Evolutionary conservation across 1,284 basidiomycete species (phyloP).

Genomic region (Apiotrichum laibachii): DNA sequence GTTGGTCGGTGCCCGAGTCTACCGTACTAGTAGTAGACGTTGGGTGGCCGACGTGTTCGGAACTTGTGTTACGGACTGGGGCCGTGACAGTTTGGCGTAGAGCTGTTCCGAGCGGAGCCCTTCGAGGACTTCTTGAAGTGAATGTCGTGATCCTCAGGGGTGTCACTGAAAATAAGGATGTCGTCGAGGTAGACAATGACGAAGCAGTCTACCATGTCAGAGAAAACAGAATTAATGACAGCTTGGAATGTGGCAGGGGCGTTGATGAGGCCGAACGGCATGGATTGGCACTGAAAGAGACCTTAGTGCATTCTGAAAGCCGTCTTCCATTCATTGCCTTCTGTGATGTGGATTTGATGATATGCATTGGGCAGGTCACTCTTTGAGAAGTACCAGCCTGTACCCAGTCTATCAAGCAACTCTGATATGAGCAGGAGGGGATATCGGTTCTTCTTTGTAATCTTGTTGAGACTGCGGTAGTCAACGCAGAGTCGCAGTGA

Average conservation of each 20-base stretch:
- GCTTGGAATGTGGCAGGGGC: constrained; percentile 50
- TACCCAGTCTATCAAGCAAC: constrained; percentile 37
- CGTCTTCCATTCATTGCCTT: too few species aligned
- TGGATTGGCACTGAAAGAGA: constrained; percentile 49
- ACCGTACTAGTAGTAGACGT: too few species aligned
- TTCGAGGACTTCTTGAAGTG: too few species aligned
- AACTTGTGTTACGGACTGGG: too few species aligned
- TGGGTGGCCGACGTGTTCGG: too few species aligned
- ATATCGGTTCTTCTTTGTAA: constrained; percentile 49
- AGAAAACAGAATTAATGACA: constrained; percentile 35
- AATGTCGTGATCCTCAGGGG: too few species aligned
- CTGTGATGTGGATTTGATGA: constrained; percentile 36
- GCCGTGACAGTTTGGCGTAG: too few species aligned
- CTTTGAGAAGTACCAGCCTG: constrained; percentile 37
- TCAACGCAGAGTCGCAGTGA: constrained; percentile 52
- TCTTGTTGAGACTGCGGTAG: constrained; percentile 53
- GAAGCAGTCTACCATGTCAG: constrained; percentile 32
- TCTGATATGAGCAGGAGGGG: constrained; percentile 30
- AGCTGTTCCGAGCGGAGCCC: too few species aligned
- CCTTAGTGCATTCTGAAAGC: constrained; percentile 43
- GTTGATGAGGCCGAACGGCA: constrained; percentile 54
- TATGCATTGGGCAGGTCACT: constrained; percentile 42
- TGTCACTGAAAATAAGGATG: constrained; percentile 52
- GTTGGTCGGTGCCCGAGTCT: too few species aligned
- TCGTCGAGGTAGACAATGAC: constrained; percentile 48